phyloP scores from a whole-genome alignment of 2,329 filamentous ascomycete species.

The Aspergillus amoenus region DNA sequence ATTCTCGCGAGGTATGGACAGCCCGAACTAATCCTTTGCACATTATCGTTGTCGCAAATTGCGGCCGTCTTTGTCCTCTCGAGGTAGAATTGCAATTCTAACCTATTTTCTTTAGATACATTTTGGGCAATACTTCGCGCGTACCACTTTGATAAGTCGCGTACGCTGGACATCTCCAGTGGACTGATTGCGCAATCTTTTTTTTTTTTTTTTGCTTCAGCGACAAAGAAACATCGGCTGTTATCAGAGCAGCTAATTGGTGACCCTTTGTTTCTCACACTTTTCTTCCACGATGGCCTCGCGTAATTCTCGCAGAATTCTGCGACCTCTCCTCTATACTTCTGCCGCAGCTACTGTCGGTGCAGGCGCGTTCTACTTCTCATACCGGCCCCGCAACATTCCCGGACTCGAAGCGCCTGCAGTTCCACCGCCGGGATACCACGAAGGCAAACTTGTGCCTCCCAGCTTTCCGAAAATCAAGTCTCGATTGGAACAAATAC shows the following conservation, averaged over 20 bases:
- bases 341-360: slow-evolving; percentile 55
- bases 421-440: slow-evolving; percentile 63
- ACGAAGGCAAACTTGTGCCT: slow-evolving; percentile 57
- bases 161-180: too few relatives aligned
- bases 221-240: not conserved
- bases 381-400: slow-evolving; percentile 64
- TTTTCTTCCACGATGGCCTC: slow-evolving; percentile 34
- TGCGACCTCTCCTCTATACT: slow-evolving; percentile 61
- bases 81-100: not conserved
- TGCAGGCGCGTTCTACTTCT: slow-evolving; percentile 59
- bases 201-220: not conserved
- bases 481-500: slow-evolving; percentile 51
- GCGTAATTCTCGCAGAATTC: slow-evolving; percentile 48
- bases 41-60: not conserved
- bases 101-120: not conserved
- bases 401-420: slow-evolving; percentile 62
- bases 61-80: not conserved
- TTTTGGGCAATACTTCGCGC: not conserved
- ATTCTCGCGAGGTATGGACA: not conserved
- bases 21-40: not conserved
- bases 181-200: not conserved
- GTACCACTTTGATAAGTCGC: not conserved
- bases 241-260: not conserved
- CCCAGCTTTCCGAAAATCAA: slow-evolving; percentile 54
- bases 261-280: not conserved